Evolutionary conservation across 139 green algal genomes (phyloP).

Genomic region (Micromonas pusilla): DNA sequence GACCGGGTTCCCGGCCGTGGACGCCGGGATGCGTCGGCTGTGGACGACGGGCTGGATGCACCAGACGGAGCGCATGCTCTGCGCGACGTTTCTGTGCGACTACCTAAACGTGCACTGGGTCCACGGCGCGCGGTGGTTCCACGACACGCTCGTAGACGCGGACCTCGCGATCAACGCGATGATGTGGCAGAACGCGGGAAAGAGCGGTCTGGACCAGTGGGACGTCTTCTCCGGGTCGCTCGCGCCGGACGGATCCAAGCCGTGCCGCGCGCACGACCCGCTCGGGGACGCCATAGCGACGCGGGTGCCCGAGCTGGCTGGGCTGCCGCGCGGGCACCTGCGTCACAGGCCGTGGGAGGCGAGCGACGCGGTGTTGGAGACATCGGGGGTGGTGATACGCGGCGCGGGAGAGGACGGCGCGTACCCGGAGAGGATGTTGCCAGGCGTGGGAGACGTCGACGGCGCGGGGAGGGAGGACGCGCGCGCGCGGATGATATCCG

Average conservation of each 20-base stretch:
- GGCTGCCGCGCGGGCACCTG: not conserved
- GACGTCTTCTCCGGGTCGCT: slow-evolving; percentile 6
- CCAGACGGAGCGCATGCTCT: slow-evolving; percentile 44
- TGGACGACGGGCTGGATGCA: slow-evolving; percentile 59
- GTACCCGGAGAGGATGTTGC: slow-evolving; percentile 13
- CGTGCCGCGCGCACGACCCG: not conserved
- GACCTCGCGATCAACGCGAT: slow-evolving; percentile 37
- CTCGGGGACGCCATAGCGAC: not conserved
- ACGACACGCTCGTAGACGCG: slow-evolving; percentile 58
- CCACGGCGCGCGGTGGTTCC: slow-evolving; percentile 55
- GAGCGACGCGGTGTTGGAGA: not conserved
- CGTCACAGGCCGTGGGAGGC: slow-evolving; percentile 14
- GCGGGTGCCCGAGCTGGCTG: slow-evolving; percentile 3
- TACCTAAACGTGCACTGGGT: slow-evolving; percentile 53
- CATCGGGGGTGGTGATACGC: slow-evolving; percentile 11
- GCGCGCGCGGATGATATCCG: not conserved
- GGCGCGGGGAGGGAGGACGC: too few species aligned
- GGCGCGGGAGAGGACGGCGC: too few species aligned
- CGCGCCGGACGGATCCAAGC: not conserved
- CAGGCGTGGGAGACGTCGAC: too few species aligned
- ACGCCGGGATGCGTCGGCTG: slow-evolving; percentile 56
- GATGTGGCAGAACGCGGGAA: slow-evolving; percentile 19
- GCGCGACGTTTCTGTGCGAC: slow-evolving; percentile 44
- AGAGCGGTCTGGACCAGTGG: slow-evolving; percentile 20
- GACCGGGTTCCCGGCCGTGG: slow-evolving; percentile 57